Percentiles rank a stretch among this genome's conserved stretches.
These are phyloP conservation scores for Apophysomyces variabilis DNA, from an alignment of 371 early-diverging fungal genomes.

Conservation along the genomic window DNA sequence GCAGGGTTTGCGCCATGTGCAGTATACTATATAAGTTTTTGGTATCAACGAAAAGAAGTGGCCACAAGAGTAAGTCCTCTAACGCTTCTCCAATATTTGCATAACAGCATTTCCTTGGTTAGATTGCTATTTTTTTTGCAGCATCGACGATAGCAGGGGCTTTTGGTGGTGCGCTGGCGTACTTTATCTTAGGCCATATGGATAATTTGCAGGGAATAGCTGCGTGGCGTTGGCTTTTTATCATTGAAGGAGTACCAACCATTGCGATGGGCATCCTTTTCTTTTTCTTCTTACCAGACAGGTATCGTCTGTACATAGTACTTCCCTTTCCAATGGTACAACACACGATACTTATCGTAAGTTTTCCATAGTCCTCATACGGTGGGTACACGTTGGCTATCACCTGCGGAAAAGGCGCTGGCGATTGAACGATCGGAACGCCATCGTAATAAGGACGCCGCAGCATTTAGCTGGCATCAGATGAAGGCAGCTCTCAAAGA, in stretches of 20 bases:
- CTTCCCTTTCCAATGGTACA: too few species aligned
- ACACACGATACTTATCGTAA: too few species aligned
- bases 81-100: not conserved
- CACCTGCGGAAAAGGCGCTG: conserved; percentile 18
- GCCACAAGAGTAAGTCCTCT: conserved; percentile 12
- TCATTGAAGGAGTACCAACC: conserved; percentile 51
- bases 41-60: conserved; percentile 23
- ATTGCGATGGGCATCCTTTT: conserved; percentile 37
- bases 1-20: conserved; percentile 17
- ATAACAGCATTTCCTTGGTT: not conserved
- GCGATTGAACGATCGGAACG: conserved; percentile 16
- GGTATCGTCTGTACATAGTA: not conserved
- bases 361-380: conserved; percentile 10
- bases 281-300: conserved; percentile 22
- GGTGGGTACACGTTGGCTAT: conserved; percentile 13
- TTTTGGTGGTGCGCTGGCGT: conserved; percentile 29
- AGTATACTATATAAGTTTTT: conserved; percentile 16
- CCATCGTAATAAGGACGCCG: conserved; percentile 3
- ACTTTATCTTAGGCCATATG: conserved; percentile 18
- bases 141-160: conserved; percentile 32
- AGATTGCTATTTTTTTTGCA: conserved; percentile 22
- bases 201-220: conserved; percentile 16
- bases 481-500: conserved; percentile 18
- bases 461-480: conserved; percentile 10
- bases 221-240: conserved; percentile 42